phyloP scores from a whole-genome alignment of 495 filamentous ascomycete species.

The Coniosporium apollinis region DNA sequence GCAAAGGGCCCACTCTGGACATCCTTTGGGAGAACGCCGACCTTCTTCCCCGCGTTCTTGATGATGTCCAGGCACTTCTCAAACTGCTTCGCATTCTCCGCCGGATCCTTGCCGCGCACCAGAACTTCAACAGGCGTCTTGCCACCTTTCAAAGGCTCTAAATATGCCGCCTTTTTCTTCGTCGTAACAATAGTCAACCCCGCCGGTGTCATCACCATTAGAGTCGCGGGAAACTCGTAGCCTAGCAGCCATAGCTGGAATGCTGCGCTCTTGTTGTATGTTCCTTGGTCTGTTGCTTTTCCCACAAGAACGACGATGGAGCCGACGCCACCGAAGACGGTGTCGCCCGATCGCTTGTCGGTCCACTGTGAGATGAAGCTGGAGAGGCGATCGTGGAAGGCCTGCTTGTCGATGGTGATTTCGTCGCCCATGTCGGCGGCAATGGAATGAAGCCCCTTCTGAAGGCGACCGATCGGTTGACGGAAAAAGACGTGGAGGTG shows the following conservation, averaged over 20 bases:
- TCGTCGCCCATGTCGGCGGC: constrained; percentile 33
- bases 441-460: background rate
- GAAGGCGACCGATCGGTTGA: constrained; percentile 4
- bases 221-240: constrained; percentile 93
- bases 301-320: constrained; percentile 85
- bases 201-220: constrained; percentile 81
- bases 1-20: constrained; percentile 72
- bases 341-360: constrained; percentile 70
- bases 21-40: constrained; percentile 75
- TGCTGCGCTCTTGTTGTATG: constrained; percentile 86
- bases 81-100: constrained; percentile 75
- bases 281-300: constrained; percentile 72
- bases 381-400: constrained; percentile 82
- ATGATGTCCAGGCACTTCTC: constrained; percentile 67
- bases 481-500: constrained; percentile 1
- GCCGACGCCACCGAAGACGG: constrained; percentile 64
- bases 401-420: constrained; percentile 78
- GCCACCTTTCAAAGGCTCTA: constrained; percentile 81
- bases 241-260: constrained; percentile 97
- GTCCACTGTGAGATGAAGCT: constrained; percentile 77
- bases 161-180: constrained; percentile 91
- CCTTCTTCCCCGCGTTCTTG: constrained; percentile 80
- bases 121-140: constrained; percentile 81
- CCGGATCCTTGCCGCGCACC: constrained; percentile 75
- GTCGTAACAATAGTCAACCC: constrained; percentile 82